phyloP scores from a whole-genome alignment of 1,284 basidiomycete species.

The Ceratobasidium sp. region DNA sequence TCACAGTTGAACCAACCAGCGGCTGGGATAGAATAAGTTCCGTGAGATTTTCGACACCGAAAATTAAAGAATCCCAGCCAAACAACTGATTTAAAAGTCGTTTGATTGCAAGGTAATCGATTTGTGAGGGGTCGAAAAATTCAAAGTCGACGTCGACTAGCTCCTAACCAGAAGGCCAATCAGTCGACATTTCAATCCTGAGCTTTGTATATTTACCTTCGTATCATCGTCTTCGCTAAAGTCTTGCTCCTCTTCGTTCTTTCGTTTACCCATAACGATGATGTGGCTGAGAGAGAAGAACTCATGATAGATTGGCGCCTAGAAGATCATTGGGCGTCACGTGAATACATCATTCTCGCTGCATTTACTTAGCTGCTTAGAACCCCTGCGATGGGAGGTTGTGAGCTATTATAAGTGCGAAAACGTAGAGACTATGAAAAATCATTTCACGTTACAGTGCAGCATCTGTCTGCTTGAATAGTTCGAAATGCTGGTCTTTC shows the following conservation, averaged over 20 bases:
- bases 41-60: conserved; percentile 75
- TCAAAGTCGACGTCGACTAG: conserved; percentile 89
- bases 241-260: conserved; percentile 1
- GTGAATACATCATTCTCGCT: no score
- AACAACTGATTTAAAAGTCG: conserved; percentile 82
- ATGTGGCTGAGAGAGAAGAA: not conserved
- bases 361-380: no score
- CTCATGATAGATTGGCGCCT: not conserved
- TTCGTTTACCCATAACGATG: conserved; percentile 28
- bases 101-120: conserved; percentile 88
- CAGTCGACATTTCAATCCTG: not conserved
- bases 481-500: no score
- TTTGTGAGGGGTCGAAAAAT: conserved; percentile 82
- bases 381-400: no score
- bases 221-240: conserved; percentile 20
- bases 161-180: conserved; percentile 51
- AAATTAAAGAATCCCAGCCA: conserved; percentile 75
- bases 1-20: conserved; percentile 86
- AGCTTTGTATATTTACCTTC: not conserved
- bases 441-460: no score
- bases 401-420: no score
- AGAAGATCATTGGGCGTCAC: not conserved
- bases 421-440: no score
- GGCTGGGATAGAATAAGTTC: conserved; percentile 79
- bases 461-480: no score